Evolutionary conservation across 192 early-diverging fungal species (phyloP).

Genomic region (Lobosporangium transversale): DNA sequence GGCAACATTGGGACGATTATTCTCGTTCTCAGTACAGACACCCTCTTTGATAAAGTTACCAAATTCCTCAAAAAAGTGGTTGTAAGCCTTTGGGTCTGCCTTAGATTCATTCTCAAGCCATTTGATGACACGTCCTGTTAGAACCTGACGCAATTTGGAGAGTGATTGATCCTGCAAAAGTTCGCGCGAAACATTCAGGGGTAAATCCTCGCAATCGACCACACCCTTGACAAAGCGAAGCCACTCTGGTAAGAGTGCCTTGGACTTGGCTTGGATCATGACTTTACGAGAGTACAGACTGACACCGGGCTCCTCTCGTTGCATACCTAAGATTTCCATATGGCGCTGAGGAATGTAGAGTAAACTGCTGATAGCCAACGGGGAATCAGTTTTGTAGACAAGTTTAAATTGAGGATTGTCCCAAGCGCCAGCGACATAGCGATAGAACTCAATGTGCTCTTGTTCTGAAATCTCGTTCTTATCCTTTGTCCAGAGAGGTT

Average conservation of each 20-base stretch:
- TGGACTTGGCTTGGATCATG: constrained; percentile 71
- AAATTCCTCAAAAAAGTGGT: constrained; percentile 71
- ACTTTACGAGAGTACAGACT: constrained; percentile 73
- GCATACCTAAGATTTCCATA: constrained; percentile 65
- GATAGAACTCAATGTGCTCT: constrained; percentile 70
- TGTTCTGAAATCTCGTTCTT: constrained; percentile 63
- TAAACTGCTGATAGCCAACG: constrained; percentile 65
- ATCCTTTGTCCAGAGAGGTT: constrained; percentile 70
- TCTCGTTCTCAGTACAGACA: constrained; percentile 72
- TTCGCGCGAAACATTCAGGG: constrained; percentile 87
- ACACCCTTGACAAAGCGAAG: constrained; percentile 84
- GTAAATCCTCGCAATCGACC: constrained; percentile 86
- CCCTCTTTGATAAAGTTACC: constrained; percentile 81
- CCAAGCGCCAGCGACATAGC: constrained; percentile 68
- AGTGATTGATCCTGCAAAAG: constrained; percentile 77
- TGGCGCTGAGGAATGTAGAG: constrained; percentile 70
- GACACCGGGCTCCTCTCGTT: constrained; percentile 67
- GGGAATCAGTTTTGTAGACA: constrained; percentile 71
- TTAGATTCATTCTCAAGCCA: constrained; percentile 67
- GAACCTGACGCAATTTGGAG: constrained; percentile 65
- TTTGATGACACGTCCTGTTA: constrained; percentile 64
- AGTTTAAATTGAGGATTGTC: constrained; percentile 69
- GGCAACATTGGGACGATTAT: constrained; percentile 65
- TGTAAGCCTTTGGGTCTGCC: constrained; percentile 56
- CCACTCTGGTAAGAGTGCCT: constrained; percentile 79